Conservation (phyloP, 352 stramenopile genomes). For the Pythium dissotocum region DNA sequence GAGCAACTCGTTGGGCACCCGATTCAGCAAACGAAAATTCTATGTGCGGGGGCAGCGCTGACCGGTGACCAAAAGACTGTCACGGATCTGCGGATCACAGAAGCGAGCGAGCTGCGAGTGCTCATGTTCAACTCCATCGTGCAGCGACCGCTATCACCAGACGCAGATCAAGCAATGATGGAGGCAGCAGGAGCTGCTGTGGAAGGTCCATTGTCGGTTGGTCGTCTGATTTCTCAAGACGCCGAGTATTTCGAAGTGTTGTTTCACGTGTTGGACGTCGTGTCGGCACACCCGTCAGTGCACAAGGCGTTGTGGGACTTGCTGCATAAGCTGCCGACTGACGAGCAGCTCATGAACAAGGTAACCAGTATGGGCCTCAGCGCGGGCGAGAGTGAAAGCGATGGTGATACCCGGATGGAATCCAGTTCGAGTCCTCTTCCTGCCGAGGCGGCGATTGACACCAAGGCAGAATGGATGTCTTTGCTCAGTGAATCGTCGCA, state of each 20-base stretch:
- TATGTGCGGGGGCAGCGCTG: constrained; percentile 64
- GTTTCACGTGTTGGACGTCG: constrained; percentile 78
- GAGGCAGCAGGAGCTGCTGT: not conserved
- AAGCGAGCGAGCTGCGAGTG: constrained; percentile 74
- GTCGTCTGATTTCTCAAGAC: constrained; percentile 64
- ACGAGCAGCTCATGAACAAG: constrained; percentile 56
- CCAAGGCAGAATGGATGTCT: constrained; percentile 58
- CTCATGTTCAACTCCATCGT: constrained; percentile 86
- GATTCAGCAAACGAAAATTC: constrained; percentile 81
- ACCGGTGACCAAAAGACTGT: constrained; percentile 82
- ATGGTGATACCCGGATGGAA: constrained; percentile 37
- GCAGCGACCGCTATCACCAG: constrained; percentile 38
- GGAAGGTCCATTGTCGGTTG: constrained; percentile 30
- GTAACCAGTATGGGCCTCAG: constrained; percentile 56
- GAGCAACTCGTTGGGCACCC: constrained; percentile 72
- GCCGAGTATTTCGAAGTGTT: constrained; percentile 80
- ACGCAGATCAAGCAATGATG: constrained; percentile 26
- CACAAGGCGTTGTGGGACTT: constrained; percentile 80
- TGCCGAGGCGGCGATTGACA: not conserved
- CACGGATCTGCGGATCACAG: constrained; percentile 73
- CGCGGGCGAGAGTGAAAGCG: constrained; percentile 32
- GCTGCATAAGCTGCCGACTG: constrained; percentile 83
- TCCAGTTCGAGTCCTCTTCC: constrained; percentile 12
- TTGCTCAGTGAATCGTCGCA: constrained; percentile 71
- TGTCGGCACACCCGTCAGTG: constrained; percentile 48